These are phyloP conservation scores for Boletus semigastroideus DNA, from an alignment of 1,284 basidiomycete species.

Conservation along the genomic window DNA sequence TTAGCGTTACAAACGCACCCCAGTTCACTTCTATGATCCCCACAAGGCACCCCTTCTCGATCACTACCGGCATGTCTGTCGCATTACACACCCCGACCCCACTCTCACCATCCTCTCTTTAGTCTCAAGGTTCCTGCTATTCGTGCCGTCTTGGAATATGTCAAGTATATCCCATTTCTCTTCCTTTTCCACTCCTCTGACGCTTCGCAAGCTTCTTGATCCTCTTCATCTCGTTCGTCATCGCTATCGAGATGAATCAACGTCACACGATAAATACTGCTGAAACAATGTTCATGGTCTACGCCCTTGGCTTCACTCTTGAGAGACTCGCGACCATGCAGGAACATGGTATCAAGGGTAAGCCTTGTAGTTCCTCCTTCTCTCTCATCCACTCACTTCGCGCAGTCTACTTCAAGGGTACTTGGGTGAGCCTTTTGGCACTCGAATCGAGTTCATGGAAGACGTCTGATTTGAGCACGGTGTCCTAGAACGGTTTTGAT, in stretches of 20 bases:
- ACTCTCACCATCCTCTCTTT: conserved; percentile 1
- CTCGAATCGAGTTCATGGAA: conserved; percentile 6
- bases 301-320: conserved; percentile 84
- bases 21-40: conserved; percentile 93
- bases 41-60: conserved; percentile 89
- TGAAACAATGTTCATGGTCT: conserved; percentile 80
- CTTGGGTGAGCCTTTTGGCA: conserved; percentile 56
- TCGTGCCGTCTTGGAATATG: conserved; percentile 85
- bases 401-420: conserved; percentile 77
- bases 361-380: background rate
- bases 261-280: conserved; percentile 57
- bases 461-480: conserved; percentile 20
- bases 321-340: conserved; percentile 94
- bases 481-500: conserved; percentile 82
- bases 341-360: conserved; percentile 87
- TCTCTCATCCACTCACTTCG: conserved; percentile 26
- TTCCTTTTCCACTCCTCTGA: conserved; percentile 60
- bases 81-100: background rate
- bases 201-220: conserved; percentile 65
- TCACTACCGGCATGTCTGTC: conserved; percentile 72
- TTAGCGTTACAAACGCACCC: conserved; percentile 90
- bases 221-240: conserved; percentile 80
- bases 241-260: conserved; percentile 78
- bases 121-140: conserved; percentile 93
- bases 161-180: conserved; percentile 51